These are phyloP conservation scores for Aspergillus quadrilineatus DNA, from an alignment of 2,329 filamentous ascomycete species.

Conservation along the genomic window DNA sequence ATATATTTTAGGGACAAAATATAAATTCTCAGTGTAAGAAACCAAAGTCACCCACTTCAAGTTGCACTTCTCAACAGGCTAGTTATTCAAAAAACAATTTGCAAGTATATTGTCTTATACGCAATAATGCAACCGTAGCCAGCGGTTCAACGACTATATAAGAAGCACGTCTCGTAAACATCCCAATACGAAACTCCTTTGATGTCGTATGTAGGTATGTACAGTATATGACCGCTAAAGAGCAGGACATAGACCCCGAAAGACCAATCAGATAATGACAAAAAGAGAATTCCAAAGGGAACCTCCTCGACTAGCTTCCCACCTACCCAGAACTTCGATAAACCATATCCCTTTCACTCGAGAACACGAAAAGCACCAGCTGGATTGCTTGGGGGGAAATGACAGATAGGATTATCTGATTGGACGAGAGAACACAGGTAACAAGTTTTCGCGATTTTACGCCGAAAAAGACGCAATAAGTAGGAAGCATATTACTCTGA, in stretches of 20 bases:
- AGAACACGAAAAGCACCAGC: neutral
- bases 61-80: no score
- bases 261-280: constrained; percentile 1
- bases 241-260: neutral
- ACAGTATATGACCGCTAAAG: neutral
- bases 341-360: neutral
- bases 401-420: neutral
- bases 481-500: constrained; percentile 16
- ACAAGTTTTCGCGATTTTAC: neutral
- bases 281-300: neutral
- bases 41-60: no score
- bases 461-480: neutral
- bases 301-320: neutral
- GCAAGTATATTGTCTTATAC: no score
- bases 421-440: neutral
- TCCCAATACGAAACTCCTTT: neutral
- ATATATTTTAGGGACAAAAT: no score
- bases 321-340: neutral
- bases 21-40: no score
- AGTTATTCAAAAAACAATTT: no score
- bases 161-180: no score
- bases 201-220: constrained; percentile 1
- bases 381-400: neutral
- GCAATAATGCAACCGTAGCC: no score
- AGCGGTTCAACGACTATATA: no score